Evolutionary conservation across 2,329 filamentous ascomycete genomes (phyloP).

Genomic region (Chaetomium sp.): DNA sequence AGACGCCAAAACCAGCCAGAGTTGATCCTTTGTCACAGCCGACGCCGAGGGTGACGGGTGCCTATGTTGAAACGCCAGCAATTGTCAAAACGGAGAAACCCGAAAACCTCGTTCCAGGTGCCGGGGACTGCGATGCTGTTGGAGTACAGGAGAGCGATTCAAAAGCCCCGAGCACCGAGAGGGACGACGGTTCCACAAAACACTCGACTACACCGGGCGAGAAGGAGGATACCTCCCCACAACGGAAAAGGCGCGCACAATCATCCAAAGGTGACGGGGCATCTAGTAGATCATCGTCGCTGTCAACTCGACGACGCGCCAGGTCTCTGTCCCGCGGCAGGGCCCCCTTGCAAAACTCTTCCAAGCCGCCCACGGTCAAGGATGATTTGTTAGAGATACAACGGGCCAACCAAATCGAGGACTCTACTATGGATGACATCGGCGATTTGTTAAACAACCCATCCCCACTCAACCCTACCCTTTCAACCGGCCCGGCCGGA

Average conservation of each 20-base stretch:
- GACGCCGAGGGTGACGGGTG: slow-evolving; percentile 49
- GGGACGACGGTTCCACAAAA: not conserved
- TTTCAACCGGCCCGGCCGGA: not conserved
- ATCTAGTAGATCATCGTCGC: slow-evolving; percentile 12
- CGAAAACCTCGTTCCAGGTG: slow-evolving; percentile 5
- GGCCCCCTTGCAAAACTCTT: slow-evolving; percentile 46
- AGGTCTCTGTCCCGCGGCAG: slow-evolving; percentile 36
- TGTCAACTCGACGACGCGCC: slow-evolving; percentile 19
- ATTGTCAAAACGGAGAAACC: slow-evolving; percentile 36
- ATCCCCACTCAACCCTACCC: slow-evolving; percentile 1
- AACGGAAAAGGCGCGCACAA: slow-evolving; percentile 15
- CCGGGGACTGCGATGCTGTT: slow-evolving; percentile 8
- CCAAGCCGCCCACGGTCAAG: slow-evolving; percentile 46
- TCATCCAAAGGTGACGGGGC: slow-evolving; percentile 18
- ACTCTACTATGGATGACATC: slow-evolving; percentile 54
- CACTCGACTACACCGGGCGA: slow-evolving; percentile 8
- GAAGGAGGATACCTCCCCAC: slow-evolving; percentile 3
- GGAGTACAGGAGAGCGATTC: slow-evolving; percentile 7
- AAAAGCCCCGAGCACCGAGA: not conserved
- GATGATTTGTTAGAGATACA: slow-evolving; percentile 51
- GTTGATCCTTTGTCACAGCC: slow-evolving; percentile 42
- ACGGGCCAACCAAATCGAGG: slow-evolving; percentile 48
- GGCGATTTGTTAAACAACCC: slow-evolving; percentile 42
- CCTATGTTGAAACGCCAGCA: slow-evolving; percentile 51
- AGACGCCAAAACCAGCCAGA: slow-evolving; percentile 43